Evolutionary conservation across 2,329 filamentous ascomycete species (phyloP), one percentile per base, ranked within the genome.

Genomic region (Diaporthe vaccinii): DNA sequence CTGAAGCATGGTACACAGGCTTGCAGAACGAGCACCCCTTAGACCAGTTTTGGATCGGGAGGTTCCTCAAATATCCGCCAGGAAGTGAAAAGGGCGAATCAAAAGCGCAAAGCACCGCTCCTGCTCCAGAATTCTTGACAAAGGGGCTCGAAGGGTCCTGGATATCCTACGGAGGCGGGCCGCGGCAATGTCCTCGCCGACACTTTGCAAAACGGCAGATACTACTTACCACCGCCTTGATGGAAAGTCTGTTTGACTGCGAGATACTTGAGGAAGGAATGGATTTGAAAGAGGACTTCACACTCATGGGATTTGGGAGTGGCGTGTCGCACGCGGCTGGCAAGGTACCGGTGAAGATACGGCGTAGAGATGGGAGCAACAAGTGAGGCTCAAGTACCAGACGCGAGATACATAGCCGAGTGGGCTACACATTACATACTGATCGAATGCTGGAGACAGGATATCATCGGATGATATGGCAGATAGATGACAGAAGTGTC

Each of bases 141-240:
- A 82, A 80, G 75, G 79, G 78, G 31, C 67, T 79, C 31, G 80
- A 81, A 76, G 80, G 80, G 17, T 79, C 79, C 4, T 82, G 80
- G 80, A 80, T 82, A 17, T 79, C 80, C 0, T 81, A 80, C 28
- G 80, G 81, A 10, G 81, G 80, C 22, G 80, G 81, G 20, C 78
- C 78, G 34, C 74, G 80, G 22, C 77, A 79, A 67, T 82, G 79
- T 75, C 80, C 80, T 14, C 80, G 81, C 0, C 76, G 79, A 14
- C 79, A 82, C 75, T 82, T 82, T 75, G 80, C 81, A 2, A 82
- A 82, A 51, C 79, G 81, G 28, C 80, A 81, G 75, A 81, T 81
- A 65, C 51, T 82, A 36, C 70, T 82, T 4, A 80, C 79, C 3
- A 76, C 31, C 14, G 68, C 68, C 14, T 53, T 75, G 28, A 58